Conservation (phyloP, 257 asterid genomes). For the Coffea canephora region DNA sequence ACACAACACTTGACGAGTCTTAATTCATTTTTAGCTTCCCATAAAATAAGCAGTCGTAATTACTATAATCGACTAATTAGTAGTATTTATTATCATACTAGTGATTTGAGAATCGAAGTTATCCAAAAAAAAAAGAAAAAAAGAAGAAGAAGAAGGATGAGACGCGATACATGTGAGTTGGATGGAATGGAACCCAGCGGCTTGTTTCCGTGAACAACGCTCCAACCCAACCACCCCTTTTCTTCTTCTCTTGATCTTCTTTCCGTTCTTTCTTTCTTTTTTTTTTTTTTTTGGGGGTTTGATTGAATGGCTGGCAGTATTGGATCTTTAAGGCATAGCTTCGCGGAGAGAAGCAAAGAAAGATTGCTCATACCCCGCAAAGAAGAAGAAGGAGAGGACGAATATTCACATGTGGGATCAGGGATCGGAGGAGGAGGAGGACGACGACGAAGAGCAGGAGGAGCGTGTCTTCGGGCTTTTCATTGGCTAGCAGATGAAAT, state of each 20-base stretch:
- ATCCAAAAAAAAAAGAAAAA: no score
- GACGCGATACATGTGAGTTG: no score
- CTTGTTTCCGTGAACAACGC: no score
- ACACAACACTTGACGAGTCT: no score
- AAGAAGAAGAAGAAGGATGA: no score
- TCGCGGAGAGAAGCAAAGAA: slow-evolving; percentile 53
- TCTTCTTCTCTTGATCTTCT: neutral
- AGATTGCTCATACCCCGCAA: slow-evolving; percentile 49
- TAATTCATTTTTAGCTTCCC: no score
- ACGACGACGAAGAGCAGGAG: slow-evolving; percentile 33
- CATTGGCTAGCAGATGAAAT: slow-evolving; percentile 17
- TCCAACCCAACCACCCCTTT: no score
- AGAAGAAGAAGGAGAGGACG: neutral
- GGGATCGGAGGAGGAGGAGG: slow-evolving; percentile 22
- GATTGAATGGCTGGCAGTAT: slow-evolving; percentile 40
- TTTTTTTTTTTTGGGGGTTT: neutral
- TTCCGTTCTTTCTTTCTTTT: neutral
- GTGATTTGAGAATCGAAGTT: no score
- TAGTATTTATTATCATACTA: no score
- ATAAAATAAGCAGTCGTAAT: no score
- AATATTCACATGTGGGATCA: slow-evolving; percentile 43
- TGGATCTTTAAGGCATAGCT: slow-evolving; percentile 73
- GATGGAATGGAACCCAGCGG: no score
- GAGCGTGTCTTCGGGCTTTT: slow-evolving; percentile 32
- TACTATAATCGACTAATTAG: no score